A percentile compares a stretch with the other conserved stretches of the same genome.
These are phyloP conservation scores for Neonectria sp. DNA, from an alignment of 2,329 filamentous ascomycete genomes.

Conservation along the genomic window DNA sequence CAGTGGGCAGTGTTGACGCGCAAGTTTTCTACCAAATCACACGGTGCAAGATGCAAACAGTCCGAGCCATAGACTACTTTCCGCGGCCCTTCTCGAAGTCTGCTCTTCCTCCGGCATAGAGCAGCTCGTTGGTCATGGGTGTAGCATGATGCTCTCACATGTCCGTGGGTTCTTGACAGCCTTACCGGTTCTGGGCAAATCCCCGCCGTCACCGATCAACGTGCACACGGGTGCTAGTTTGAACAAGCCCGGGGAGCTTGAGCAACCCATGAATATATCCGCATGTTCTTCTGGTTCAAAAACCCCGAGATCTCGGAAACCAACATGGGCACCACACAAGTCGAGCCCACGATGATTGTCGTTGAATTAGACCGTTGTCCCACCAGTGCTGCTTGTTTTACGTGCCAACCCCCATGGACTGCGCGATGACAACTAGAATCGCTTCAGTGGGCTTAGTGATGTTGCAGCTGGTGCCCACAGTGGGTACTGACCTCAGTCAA, in stretches of 20 bases:
- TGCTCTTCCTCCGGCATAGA: too few species aligned
- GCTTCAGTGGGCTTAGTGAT: conserved; percentile 25
- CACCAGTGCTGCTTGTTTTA: neutral
- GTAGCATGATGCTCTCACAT: conserved; percentile 1
- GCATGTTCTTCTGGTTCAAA: neutral
- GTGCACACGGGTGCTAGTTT: neutral
- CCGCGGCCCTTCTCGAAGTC: neutral
- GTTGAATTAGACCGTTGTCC: conserved; percentile 23
- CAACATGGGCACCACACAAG: neutral
- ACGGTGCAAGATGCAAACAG: conserved; percentile 3
- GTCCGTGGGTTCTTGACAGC: neutral
- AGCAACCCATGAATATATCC: neutral
- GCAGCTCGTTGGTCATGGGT: conserved; percentile 10
- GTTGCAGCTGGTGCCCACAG: conserved; percentile 27
- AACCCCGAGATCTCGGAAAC: neutral
- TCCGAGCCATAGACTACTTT: neutral
- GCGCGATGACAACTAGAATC: conserved; percentile 16
- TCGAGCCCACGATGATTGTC: conserved; percentile 16
- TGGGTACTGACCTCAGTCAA: neutral
- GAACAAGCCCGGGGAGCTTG: neutral
- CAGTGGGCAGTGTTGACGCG: neutral
- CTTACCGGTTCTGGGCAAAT: conserved; percentile 2
- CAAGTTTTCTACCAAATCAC: neutral
- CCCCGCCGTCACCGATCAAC: neutral
- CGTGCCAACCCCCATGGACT: conserved; percentile 6